Base-by-base conservation (phyloP, 2,329 filamentous ascomycete species). In the Diplocarpon mali region DNA sequence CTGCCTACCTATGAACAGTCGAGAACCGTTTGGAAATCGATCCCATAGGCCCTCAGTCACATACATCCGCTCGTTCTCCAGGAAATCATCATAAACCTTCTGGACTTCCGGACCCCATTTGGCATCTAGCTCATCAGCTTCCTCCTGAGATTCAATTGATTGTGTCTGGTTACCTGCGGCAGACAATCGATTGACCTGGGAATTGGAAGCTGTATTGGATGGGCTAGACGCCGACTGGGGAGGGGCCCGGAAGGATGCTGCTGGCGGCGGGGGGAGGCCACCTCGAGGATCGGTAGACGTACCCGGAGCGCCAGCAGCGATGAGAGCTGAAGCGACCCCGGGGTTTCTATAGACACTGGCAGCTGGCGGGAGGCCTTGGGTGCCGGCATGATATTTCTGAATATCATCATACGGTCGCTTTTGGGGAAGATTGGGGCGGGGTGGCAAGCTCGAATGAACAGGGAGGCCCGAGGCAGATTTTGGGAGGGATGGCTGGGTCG, bases 1-100 rank as follows among this genome's bases (percentile, higher is more conserved):
- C 38, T 45, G 59, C 75, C 61, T 71, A 86, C 85, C 85, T 61
- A 92, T 85, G 60, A 90, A 90, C 41, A 92, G 72, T 48, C 85
- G 73, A 14, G 84, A 88, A 4, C 81, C 82, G 42, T 79, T 71
- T 0, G 85, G 85, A 57, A 90, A 90, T 50, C 79, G 76, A 57
- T 89, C 83, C 85, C 85, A 90, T 56, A 83, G 78, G 27, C 81
- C 84, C 57, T 89, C 83, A 0, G 78, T 76, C 55, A 87, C 83
- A 62, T 86, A 86, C 53, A 73, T 75, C 49, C 81, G 73, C 64
- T 90, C 85, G 53, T 87, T 78, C 34, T 73, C 70, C 45, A 86
- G 66, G 59, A 89, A 90, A 11, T 74, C 70, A 46, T 88, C 83
- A 66, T 85, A 90, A 39, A 72, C 70, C 55, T 75, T 74, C 58